These are phyloP conservation scores for Coniferiporia sulphurascens DNA, from an alignment of 1,284 basidiomycete genomes.

Conservation along the genomic window DNA sequence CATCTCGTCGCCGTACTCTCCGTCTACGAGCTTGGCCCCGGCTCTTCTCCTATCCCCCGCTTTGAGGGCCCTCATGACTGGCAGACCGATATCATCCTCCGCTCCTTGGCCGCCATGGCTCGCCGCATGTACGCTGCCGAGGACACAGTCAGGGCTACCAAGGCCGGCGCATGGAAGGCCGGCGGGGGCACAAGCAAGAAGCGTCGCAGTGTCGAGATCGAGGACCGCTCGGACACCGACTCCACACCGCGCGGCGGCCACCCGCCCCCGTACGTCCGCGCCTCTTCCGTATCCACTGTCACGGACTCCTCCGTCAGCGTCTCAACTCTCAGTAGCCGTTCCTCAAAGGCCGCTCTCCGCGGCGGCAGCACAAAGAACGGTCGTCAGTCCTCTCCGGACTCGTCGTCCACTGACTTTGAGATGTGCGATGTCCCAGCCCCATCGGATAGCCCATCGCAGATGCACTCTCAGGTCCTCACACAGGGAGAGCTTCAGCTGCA, in stretches of 20 bases:
- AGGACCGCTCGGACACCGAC: constrained; percentile 23
- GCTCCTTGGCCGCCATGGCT: constrained; percentile 49
- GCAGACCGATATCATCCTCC: constrained; percentile 59
- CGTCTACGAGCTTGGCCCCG: constrained; percentile 43
- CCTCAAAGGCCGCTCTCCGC: not conserved
- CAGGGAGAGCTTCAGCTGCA: constrained; percentile 3
- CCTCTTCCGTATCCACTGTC: constrained; percentile 5
- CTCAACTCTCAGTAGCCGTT: constrained; percentile 11
- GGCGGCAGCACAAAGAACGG: not conserved
- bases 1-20: constrained; percentile 50
- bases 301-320: constrained; percentile 5
- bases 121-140: constrained; percentile 61
- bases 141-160: constrained; percentile 37
- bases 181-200: constrained; percentile 43
- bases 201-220: constrained; percentile 42
- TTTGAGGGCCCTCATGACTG: constrained; percentile 62
- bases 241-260: constrained; percentile 1
- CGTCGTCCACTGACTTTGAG: constrained; percentile 16
- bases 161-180: constrained; percentile 34
- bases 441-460: not conserved
- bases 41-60: constrained; percentile 48
- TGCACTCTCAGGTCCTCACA: constrained; percentile 11
- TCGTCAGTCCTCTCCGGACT: constrained; percentile 15
- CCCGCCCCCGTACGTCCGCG: constrained; percentile 1
- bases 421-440: constrained; percentile 12